Evolutionary conservation across 2,329 filamentous ascomycete species (phyloP).

Genomic region (Kalmusia sp.): DNA sequence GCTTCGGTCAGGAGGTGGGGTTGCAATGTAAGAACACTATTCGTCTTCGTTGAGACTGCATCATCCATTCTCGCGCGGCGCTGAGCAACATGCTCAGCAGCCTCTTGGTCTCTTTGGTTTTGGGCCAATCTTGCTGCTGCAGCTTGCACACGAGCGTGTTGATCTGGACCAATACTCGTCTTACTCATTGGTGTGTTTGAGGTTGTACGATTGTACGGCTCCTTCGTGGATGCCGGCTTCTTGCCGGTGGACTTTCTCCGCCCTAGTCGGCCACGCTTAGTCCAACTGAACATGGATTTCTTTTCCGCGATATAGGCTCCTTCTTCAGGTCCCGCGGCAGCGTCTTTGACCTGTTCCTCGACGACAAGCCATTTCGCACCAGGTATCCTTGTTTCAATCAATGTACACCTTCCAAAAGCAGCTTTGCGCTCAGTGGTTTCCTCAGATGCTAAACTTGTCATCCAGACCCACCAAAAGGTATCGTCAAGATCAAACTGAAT

Average conservation of each 20-base stretch:
- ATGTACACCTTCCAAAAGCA: constrained; percentile 90
- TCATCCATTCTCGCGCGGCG: constrained; percentile 63
- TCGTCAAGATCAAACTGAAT: constrained; percentile 86
- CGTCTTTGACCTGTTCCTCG: constrained; percentile 95
- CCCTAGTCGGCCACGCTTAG: constrained; percentile 71
- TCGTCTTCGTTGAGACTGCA: constrained; percentile 73
- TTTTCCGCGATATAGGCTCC: constrained; percentile 94
- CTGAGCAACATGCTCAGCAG: constrained; percentile 56
- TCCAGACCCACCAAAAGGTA: constrained; percentile 99
- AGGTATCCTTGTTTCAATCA: constrained; percentile 85
- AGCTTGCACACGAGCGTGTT: constrained; percentile 90
- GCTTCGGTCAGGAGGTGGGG: constrained; percentile 85
- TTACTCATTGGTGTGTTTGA: constrained; percentile 70
- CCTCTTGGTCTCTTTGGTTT: constrained; percentile 67
- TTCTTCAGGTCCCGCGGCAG: constrained; percentile 81
- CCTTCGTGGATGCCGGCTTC: constrained; percentile 53
- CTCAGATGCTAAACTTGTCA: constrained; percentile 91
- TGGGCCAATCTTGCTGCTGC: constrained; percentile 85
- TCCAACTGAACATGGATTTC: constrained; percentile 89
- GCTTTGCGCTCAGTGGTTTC: constrained; percentile 86
- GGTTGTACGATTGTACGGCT: constrained; percentile 59
- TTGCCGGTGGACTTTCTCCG: constrained; percentile 60
- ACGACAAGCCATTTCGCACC: constrained; percentile 90
- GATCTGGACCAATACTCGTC: constrained; percentile 84
- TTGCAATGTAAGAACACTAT: constrained; percentile 87